A percentile compares a stretch with the other conserved stretches of the same genome.
Evolutionary conservation across 345 rosid genomes (phyloP).

Genomic region (Gossypium ekmanianum): DNA sequence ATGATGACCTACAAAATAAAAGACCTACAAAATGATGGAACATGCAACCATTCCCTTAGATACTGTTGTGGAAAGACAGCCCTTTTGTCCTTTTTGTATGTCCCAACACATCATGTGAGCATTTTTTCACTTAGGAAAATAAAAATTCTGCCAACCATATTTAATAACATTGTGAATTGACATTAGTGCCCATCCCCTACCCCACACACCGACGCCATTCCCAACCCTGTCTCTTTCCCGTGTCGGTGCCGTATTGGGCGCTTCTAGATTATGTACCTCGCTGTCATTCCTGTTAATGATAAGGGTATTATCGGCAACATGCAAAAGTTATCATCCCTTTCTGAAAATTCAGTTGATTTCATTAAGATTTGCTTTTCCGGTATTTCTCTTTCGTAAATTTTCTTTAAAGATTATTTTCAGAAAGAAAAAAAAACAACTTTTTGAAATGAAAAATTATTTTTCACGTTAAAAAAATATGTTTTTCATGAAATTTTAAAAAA

Average conservation of each 20-base stretch:
- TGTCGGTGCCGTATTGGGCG: slow-evolving; percentile 17
- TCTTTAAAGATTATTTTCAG: background rate
- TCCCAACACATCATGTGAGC: background rate
- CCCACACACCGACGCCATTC: slow-evolving; percentile 3
- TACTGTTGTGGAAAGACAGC: background rate
- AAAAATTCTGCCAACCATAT: background rate
- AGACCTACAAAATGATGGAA: background rate
- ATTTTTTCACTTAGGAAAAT: background rate
- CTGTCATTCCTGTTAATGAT: background rate
- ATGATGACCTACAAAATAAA: background rate
- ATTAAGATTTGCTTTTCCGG: background rate
- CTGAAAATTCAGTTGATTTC: background rate
- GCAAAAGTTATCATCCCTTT: background rate
- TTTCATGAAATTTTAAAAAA: too few relatives aligned
- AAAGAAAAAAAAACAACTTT: too few relatives aligned
- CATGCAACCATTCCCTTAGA: background rate
- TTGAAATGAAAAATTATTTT: background rate
- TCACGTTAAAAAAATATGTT: too few relatives aligned
- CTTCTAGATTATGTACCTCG: background rate
- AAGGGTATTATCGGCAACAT: slow-evolving; percentile 9
- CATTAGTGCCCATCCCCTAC: slow-evolving; percentile 2
- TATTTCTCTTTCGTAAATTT: background rate
- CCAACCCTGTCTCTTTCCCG: background rate
- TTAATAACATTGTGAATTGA: background rate
- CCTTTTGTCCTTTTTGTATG: background rate